phyloP scores from a whole-genome alignment of 2,329 filamentous ascomycete genomes.

The Macroventuria anomochaeta region DNA sequence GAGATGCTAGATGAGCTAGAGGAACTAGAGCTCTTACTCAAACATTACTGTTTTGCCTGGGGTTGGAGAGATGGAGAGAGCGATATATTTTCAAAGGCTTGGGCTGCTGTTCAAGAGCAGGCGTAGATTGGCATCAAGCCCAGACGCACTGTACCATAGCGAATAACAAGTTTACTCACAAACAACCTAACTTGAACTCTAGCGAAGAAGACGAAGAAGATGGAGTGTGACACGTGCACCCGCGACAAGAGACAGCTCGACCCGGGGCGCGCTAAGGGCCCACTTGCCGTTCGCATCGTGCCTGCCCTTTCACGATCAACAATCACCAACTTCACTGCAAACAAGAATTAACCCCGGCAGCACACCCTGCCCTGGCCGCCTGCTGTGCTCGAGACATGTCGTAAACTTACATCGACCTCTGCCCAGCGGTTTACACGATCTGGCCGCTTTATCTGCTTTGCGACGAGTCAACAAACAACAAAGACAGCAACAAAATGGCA shows the following conservation, averaged over 20 bases:
- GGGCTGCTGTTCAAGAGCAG: slow-evolving; percentile 37
- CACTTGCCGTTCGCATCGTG: slow-evolving; percentile 15
- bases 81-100: slow-evolving; percentile 43
- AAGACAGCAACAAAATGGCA: slow-evolving; percentile 33
- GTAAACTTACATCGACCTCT: background rate
- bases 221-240: slow-evolving; percentile 4
- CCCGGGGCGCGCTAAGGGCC: slow-evolving; percentile 12
- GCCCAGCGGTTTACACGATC: background rate
- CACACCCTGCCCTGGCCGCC: background rate
- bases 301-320: slow-evolving; percentile 14
- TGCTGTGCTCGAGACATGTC: background rate
- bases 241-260: background rate
- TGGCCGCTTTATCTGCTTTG: background rate
- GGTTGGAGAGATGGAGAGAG: slow-evolving; percentile 69
- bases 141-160: background rate
- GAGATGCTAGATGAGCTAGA: slow-evolving; percentile 96
- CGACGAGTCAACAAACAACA: slow-evolving; percentile 21
- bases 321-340: slow-evolving; percentile 8
- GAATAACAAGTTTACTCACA: background rate
- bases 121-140: background rate
- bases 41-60: slow-evolving; percentile 91
- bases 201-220: background rate
- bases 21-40: slow-evolving; percentile 86
- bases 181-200: background rate
- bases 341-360: background rate